Evolutionary conservation across 208 protist genomes (phyloP).

Genomic region (Trypanosoma platydactyli): DNA sequence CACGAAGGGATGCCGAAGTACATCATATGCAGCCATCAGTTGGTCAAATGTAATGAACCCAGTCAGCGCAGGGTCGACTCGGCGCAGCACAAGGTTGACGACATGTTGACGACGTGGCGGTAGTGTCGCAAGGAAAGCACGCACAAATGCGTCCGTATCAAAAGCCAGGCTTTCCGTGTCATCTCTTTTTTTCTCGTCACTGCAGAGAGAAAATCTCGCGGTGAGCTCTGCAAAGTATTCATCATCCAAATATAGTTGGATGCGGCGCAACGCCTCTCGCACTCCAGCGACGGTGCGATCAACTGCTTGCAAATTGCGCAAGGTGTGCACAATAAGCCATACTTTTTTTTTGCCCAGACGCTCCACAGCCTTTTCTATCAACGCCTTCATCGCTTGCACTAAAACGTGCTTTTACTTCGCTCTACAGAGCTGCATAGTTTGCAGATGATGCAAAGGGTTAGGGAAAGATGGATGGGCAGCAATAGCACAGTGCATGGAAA

Average conservation of each 20-base stretch:
- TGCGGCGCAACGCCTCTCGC: conserved; percentile 60
- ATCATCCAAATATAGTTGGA: conserved; percentile 72
- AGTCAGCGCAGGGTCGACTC: conserved; percentile 50
- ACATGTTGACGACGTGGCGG: conserved; percentile 63
- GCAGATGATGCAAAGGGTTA: no score
- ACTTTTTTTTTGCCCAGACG: conserved; percentile 66
- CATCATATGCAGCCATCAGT: conserved; percentile 64
- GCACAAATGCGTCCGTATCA: conserved; percentile 35
- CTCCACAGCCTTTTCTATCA: conserved; percentile 60
- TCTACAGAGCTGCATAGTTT: no score
- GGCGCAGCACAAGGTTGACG: conserved; percentile 56
- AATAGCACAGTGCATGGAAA: not conserved
- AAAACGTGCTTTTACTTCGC: not conserved
- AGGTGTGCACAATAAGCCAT: conserved; percentile 50
- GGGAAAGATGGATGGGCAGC: no score
- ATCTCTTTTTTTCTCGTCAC: conserved; percentile 17
- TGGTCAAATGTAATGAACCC: conserved; percentile 44
- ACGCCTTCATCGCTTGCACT: conserved; percentile 16
- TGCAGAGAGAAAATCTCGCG: conserved; percentile 8
- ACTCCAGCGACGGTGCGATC: conserved; percentile 31
- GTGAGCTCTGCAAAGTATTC: conserved; percentile 45
- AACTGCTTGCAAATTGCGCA: conserved; percentile 29
- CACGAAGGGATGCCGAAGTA: conserved; percentile 72
- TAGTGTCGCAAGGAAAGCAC: conserved; percentile 41
- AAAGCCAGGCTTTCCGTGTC: conserved; percentile 24